phyloP scores from a whole-genome alignment of 129 eudicot genomes.

The Solidago caesia region DNA sequence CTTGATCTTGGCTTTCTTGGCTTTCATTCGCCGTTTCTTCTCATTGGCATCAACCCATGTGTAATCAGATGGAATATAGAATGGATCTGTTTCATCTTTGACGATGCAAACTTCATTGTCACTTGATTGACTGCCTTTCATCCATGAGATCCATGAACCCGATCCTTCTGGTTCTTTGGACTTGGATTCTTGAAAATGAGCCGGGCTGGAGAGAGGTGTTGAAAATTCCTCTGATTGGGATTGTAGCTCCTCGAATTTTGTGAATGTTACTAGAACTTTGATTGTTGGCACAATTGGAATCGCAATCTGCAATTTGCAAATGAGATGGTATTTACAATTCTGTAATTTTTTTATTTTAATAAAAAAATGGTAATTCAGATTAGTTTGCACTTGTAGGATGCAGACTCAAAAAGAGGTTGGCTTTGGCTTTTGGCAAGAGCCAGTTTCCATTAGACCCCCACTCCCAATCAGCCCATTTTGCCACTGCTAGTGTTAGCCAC shows the following conservation, averaged over 20 bases:
- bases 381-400: background rate
- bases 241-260: constrained; percentile 93
- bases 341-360: background rate
- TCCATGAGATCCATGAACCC: constrained; percentile 6
- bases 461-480: background rate
- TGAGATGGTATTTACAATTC: background rate
- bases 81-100: constrained; percentile 3
- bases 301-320: constrained; percentile 46
- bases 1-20: constrained; percentile 6
- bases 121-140: constrained; percentile 8
- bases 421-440: too few species aligned
- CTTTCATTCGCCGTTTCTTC: constrained; percentile 9
- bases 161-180: constrained; percentile 1
- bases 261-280: constrained; percentile 84
- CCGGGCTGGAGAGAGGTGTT: background rate
- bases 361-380: background rate
- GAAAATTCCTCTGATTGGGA: constrained; percentile 74
- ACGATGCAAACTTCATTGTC: background rate
- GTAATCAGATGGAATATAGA: background rate
- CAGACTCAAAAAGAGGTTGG: too few species aligned
- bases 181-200: background rate
- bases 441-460: too few species aligned
- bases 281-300: constrained; percentile 95
- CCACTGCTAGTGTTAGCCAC: background rate
- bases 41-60: background rate